A percentile compares a stretch with the other conserved stretches of the same genome.
phyloP scores from a whole-genome alignment of 2,329 filamentous ascomycete genomes.

The Aspergillus fumigatiaffinis region DNA sequence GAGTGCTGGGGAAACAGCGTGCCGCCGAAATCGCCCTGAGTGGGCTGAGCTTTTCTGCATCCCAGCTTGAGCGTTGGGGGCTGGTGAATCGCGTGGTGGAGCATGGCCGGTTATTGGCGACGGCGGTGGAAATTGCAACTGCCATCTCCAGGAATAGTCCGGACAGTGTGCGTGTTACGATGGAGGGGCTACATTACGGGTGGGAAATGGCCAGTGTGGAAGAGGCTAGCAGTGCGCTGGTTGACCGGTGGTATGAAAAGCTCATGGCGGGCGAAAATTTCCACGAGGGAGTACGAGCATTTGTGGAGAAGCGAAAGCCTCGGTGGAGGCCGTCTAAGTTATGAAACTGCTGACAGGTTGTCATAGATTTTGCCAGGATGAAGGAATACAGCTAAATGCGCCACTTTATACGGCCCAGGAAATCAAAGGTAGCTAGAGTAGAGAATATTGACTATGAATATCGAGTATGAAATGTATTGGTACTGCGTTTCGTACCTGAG shows the following conservation, averaged over 20 bases:
- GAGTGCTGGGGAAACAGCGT: slow-evolving; percentile 63
- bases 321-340: slow-evolving; percentile 49
- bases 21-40: slow-evolving; percentile 69
- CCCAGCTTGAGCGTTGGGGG: slow-evolving; percentile 62
- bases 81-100: slow-evolving; percentile 64
- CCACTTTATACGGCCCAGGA: no score
- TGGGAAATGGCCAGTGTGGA: slow-evolving; percentile 68
- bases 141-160: slow-evolving; percentile 64
- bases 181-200: slow-evolving; percentile 64
- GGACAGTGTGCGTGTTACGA: slow-evolving; percentile 66
- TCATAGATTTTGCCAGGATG: no score
- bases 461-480: no score
- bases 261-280: slow-evolving; percentile 66
- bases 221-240: slow-evolving; percentile 55
- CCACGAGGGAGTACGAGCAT: slow-evolving; percentile 67
- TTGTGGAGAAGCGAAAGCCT: slow-evolving; percentile 68
- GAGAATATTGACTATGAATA: no score
- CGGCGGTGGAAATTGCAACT: slow-evolving; percentile 56
- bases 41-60: slow-evolving; percentile 57
- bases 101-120: slow-evolving; percentile 27
- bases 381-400: no score
- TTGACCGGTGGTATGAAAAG: slow-evolving; percentile 54
- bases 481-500: no score
- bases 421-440: no score
- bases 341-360: slow-evolving; percentile 7